Conservation (phyloP, 148 eudicot genomes). For the Limonium bicolor region DNA sequence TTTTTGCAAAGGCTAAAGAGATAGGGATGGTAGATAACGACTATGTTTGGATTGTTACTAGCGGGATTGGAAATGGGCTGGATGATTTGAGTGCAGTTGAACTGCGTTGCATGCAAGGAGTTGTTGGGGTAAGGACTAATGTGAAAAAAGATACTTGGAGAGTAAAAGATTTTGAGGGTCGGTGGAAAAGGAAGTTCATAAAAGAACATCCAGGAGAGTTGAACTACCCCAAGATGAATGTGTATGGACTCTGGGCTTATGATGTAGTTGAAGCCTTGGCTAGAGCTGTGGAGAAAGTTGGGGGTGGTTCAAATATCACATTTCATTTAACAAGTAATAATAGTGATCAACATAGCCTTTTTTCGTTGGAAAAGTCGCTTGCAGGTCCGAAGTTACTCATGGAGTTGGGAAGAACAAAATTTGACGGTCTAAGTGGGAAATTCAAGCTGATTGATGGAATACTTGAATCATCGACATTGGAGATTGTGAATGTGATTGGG, state of each 20-base stretch:
- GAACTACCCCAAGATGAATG: conserved; percentile 14
- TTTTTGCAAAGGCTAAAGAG: conserved; percentile 28
- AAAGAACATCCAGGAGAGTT: conserved; percentile 21
- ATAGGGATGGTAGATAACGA: conserved; percentile 50
- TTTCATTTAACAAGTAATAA: too few relatives aligned
- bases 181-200: conserved; percentile 26
- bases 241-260: conserved; percentile 48
- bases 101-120: conserved; percentile 47
- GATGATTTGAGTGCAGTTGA: conserved; percentile 12
- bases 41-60: conserved; percentile 56
- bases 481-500: conserved; percentile 32
- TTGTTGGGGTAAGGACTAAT: conserved; percentile 39
- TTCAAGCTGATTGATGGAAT: conserved; percentile 31
- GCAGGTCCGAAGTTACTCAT: too few relatives aligned
- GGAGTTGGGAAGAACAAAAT: too few relatives aligned
- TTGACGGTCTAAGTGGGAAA: conserved; percentile 49
- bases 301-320: too few relatives aligned
- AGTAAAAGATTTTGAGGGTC: conserved; percentile 11
- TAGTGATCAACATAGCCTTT: too few relatives aligned
- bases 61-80: conserved; percentile 25
- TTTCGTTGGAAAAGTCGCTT: too few relatives aligned
- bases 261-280: conserved; percentile 42
- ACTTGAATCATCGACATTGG: conserved; percentile 17
- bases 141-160: conserved; percentile 20
- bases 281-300: conserved; percentile 24